Evolutionary conservation across 495 filamentous ascomycete species (phyloP), one percentile per base, ranked within the genome.

Genomic region (Talaromyces stipitatus): DNA sequence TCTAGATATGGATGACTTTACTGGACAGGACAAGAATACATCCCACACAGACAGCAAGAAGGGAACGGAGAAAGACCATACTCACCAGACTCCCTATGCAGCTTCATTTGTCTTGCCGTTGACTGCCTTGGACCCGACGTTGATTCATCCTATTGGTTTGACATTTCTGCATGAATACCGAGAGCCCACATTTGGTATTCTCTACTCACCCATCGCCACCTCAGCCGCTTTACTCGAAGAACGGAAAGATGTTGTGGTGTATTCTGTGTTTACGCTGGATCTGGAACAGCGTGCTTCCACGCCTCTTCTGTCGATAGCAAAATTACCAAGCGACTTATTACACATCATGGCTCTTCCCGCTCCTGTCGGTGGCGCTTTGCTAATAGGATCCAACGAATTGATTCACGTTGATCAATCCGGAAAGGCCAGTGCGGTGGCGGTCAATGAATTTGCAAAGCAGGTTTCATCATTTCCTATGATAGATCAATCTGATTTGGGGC

Each of bases 401-500:
- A 88, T 98, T 56, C 95, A 98, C 71, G 86, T 98, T 58, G 94
- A 97, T 66, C 95, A 97, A 76, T 86, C 89, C 11, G 94, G 94
- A 4, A 97, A 95, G 71, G 82, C 90, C 12, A 96, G 87, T 64
- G 94, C 90, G 9, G 88, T 97, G 36, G 92, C 86, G n/a, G 90
- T 97, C 62, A 98, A 98, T 64, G 83, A 86, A 24, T 95, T 95
- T 70, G 83, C 90, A 9, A 88, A 84, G 63, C 78, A 86, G 55
- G 77, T 81, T 47, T 97, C 92, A 9, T 78, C 85, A 2, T 96
- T 96, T 62, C 72, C 80, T 3, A 83, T 98, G 68, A 76, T 79
- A 8, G 94, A 97, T 68, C 94, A 97, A 66, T 89, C 88, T 1
- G 83, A 91, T 54, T 73, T 97, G 55, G 78, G 78, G 11, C 77